Evolutionary conservation across 1,284 basidiomycete species (phyloP), one percentile per base, ranked within the genome.

Genomic region (Anthracocystis setariae): DNA sequence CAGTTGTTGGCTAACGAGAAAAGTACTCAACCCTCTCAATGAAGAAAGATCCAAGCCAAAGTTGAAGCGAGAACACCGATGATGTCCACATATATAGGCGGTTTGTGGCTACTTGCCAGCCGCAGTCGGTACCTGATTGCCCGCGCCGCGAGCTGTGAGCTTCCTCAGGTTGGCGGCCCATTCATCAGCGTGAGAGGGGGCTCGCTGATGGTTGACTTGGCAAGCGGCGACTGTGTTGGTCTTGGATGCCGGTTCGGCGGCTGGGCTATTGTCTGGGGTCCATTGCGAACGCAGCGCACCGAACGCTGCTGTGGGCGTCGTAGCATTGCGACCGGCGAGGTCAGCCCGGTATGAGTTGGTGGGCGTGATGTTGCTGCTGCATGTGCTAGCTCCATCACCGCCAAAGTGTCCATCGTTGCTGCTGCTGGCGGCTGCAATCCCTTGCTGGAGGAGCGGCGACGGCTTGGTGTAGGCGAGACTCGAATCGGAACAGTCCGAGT

Each of bases 391-490:
- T 38, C 29, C 20, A 45, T 27, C 10, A 17, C 1, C 43, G n/a
- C 8, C 35, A 5, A n/a, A 17, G 12, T 9, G n/a, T n/a, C n/a
- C 5, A 37, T 17, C 5, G 8, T 37, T 15, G 35, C 17, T 37
- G 35, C 35, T 13, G 35, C 35, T 13, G n/a, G 35, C 5, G n/a
- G 35, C 8, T 15, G 5, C n/a, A 3, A 15, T 10, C 0, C 32
- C 38, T 24, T 60, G 57, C 5, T 33, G 35, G 9, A 56, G 29
- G 5, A 65, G 40, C 20, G 66, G 60, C 18, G 56, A 69, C 10
- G 67, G 67, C 33, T 71, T 71, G 46, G 67, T 71, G 23, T 71
- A 71, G 0, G 67, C 67, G 20, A 71, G 46, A 18, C 62, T 61
- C 12, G 67, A 71, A 8, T 61, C 53, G 3, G 67, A 64, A 2